Percentiles rank a stretch among this genome's conserved stretches.
These are phyloP conservation scores for Podospora conica DNA, from an alignment of 495 filamentous ascomycete species.

Conservation along the genomic window DNA sequence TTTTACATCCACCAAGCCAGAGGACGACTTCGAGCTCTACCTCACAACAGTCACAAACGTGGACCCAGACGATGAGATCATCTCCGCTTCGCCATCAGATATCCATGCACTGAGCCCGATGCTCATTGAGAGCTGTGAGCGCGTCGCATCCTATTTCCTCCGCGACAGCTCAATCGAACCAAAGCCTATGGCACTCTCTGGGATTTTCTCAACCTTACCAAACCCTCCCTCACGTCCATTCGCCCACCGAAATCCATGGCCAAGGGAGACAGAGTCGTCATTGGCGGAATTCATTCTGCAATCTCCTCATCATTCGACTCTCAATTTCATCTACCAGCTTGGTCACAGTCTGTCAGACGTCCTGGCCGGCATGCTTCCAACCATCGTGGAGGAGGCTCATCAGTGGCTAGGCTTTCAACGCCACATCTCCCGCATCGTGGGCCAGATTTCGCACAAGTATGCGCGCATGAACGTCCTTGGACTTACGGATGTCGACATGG, in stretches of 20 bases:
- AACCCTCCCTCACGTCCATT: neutral
- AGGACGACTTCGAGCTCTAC: slow-evolving; percentile 41
- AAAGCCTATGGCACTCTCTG: neutral
- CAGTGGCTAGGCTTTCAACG: slow-evolving; percentile 26
- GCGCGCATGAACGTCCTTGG: slow-evolving; percentile 39
- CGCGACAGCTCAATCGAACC: neutral
- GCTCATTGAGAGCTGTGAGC: slow-evolving; percentile 33
- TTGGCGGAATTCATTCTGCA: slow-evolving; percentile 27
- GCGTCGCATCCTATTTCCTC: slow-evolving; percentile 33
- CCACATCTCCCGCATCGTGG: slow-evolving; percentile 31
- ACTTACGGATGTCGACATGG: slow-evolving; percentile 24
- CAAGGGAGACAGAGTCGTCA: slow-evolving; percentile 25
- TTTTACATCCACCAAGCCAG: slow-evolving; percentile 30
- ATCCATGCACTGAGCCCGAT: slow-evolving; percentile 5
- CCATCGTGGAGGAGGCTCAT: slow-evolving; percentile 25
- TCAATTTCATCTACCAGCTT: slow-evolving; percentile 25
- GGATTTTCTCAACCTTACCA: neutral
- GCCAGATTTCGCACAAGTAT: slow-evolving; percentile 39
- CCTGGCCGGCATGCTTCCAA: slow-evolving; percentile 19
- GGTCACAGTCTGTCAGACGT: slow-evolving; percentile 23
- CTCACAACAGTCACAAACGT: slow-evolving; percentile 35
- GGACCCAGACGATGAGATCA: slow-evolving; percentile 38
- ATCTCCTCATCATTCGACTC: slow-evolving; percentile 27
- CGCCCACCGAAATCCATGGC: slow-evolving; percentile 16
- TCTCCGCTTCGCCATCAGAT: neutral